Base-by-base conservation (phyloP, 345 rosid species). In the Eucalyptus camaldulensis region DNA sequence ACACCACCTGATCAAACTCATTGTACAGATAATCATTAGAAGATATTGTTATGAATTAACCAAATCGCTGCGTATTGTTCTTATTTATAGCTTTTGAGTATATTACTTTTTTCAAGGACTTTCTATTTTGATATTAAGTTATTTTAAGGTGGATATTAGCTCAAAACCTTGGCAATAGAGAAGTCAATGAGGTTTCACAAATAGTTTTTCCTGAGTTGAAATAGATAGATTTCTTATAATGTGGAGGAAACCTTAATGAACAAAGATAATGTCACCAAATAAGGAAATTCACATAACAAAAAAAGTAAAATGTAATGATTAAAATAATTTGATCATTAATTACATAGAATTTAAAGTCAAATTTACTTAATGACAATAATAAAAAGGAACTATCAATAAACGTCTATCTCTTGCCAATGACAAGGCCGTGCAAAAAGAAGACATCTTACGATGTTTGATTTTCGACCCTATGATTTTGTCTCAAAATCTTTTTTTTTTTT, bases 341-440 rank as follows among this genome's bases (percentile, higher is more conserved):
- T 56, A 22, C 27, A 56, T 56, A 56, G 12, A 56, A 56, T 56
- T 56, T 22, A 56, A 56, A 56, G 29, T 56, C 12, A 21, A 56
- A 56, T 56, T 56, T 56, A 9, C 6, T 56, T 56, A 56, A 56
- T 56, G 27, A 3, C 6, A 22, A 22, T 9, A 4, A 21, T 56
- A 4, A 54, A 21, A 54, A 54, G 62, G 62, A 56, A 24, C 29
- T 22, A 56, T 56, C 62, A 58, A 58, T 24, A 58, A 58, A 58
- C 2, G 3, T 24, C 62, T 56, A 4, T 56, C 29, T 56, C 29
- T 56, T 10, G 62, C 62, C 62, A 56, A 56, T 22, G 62, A 22
- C 12, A 0, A 24, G 12, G 13, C 7, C 3, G 13, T 58, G 65
- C 0, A 24, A 3, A 24, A 0, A 58, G 0, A 58, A 58, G 6